A percentile compares a stretch with the other conserved stretches of the same genome.
Conservation (phyloP, 805 yeast species). For the Saccharomycopsis microspora region DNA sequence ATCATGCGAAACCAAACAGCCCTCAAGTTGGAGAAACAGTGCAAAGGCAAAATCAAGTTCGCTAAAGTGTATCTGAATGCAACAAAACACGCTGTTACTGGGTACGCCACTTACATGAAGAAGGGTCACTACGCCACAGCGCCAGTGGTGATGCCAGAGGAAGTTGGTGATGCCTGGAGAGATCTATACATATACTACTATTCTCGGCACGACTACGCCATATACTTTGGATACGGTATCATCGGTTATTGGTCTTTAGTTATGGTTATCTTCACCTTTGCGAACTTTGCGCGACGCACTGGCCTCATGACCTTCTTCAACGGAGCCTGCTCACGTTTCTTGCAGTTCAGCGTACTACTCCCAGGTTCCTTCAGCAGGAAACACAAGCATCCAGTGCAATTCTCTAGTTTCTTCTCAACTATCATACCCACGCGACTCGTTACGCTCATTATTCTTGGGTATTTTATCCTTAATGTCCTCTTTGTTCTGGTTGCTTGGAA, state of each 20-base stretch:
- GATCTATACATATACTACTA: background rate
- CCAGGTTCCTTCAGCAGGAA: slow-evolving; percentile 21
- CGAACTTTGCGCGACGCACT: slow-evolving; percentile 6
- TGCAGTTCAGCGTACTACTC: slow-evolving; percentile 20
- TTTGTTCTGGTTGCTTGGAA: too few relatives aligned
- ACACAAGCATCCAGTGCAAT: slow-evolving; percentile 13
- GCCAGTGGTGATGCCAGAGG: too few relatives aligned
- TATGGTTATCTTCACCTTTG: slow-evolving; percentile 4
- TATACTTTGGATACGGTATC: slow-evolving; percentile 1
- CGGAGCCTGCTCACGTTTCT: slow-evolving; percentile 1
- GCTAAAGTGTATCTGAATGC: slow-evolving; percentile 9
- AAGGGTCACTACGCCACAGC: slow-evolving; percentile 2
- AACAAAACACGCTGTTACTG: slow-evolving; percentile 7
- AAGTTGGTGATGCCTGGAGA: too few relatives aligned
- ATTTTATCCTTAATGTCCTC: slow-evolving; percentile 21
- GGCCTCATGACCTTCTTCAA: slow-evolving; percentile 7
- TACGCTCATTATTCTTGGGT: slow-evolving; percentile 25
- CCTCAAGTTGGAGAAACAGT: background rate
- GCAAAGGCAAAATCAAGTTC: slow-evolving; percentile 2
- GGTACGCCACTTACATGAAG: background rate
- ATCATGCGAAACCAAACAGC: background rate
- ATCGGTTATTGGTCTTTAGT: slow-evolving; percentile 11
- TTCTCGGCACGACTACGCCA: background rate
- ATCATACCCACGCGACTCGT: slow-evolving; percentile 30
- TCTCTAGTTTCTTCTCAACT: slow-evolving; percentile 12